Evolutionary conservation across 768 basidiomycete species (phyloP).

Genomic region (Termitomyces titanicus): DNA sequence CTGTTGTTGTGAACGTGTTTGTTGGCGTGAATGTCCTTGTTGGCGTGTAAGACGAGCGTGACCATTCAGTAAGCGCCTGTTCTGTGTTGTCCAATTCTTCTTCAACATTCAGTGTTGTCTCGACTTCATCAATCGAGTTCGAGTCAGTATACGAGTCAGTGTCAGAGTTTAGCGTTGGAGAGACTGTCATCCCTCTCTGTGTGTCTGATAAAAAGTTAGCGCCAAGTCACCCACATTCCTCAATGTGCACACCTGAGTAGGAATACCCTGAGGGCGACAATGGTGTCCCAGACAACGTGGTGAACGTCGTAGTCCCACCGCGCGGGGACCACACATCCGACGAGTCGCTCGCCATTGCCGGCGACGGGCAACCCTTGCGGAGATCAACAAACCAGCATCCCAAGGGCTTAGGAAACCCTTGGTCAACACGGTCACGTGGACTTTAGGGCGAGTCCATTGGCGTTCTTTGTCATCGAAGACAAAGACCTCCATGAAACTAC

Average conservation of each 20-base stretch:
- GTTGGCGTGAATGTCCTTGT: constrained; percentile 35
- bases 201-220: constrained; percentile 30
- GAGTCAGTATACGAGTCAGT: constrained; percentile 44
- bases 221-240: neutral
- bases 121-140: constrained; percentile 69
- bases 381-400: constrained; percentile 11
- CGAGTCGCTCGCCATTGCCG: constrained; percentile 35
- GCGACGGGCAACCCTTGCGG: constrained; percentile 14
- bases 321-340: constrained; percentile 58
- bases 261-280: constrained; percentile 61
- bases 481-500: too few species aligned
- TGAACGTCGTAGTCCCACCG: constrained; percentile 57
- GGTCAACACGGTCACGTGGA: constrained; percentile 14
- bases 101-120: constrained; percentile 65
- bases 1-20: constrained; percentile 27
- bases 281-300: constrained; percentile 46
- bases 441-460: constrained; percentile 12
- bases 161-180: constrained; percentile 41
- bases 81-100: constrained; percentile 65
- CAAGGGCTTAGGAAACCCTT: neutral
- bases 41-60: constrained; percentile 39
- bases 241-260: constrained; percentile 42
- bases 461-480: too few species aligned
- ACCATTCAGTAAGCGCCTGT: constrained; percentile 65
- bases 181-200: constrained; percentile 52